Evolutionary conservation across 495 filamentous ascomycete species (phyloP), one percentile per base, ranked within the genome.

Genomic region (Evernia prunastri): DNA sequence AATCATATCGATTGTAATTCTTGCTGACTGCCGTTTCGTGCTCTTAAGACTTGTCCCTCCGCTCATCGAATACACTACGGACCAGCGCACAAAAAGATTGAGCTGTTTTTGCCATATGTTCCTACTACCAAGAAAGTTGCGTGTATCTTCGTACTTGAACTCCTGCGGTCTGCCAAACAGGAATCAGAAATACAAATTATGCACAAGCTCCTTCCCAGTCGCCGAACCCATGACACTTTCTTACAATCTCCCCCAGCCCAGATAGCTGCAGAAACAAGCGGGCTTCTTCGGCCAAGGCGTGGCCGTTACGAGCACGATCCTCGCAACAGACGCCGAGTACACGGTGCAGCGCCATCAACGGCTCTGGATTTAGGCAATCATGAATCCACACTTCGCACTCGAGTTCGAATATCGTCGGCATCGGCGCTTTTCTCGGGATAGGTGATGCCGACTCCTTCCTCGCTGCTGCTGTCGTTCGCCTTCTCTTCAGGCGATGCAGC

Each of bases 401-500:
- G 54, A 4, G 59, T 63, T 17, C 25, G 18, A 12, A 64, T 31
- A 8, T n/a, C 29, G 29, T 31, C 27, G n/a, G 42, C 20, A 20
- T 54, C 58, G 33, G 27, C 57, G 18, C 40, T 43, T 35, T 66
- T 69, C 57, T 56, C 56, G 18, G 63, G 47, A 25, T 64, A 43
- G 0, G 49, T 42, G 27, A 69, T 56, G 5, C 35, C 37, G 39
- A 54, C 54, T 27, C 61, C 69, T 49, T 68, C 69, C 27, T 64
- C 60, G 54, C 66, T 69, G 36, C 59, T 75, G 18, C 75, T 78
- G 39, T 80, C 78, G 9, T 67, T 67, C 59, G 64, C 8, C 72
- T 75, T 51, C 75, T 73, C 39, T 75, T 68, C 27, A 75, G 65
- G 8, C 70, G 74, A 36, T 66, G 70, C 36, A 76, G 77, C 36